Evolutionary conservation across 345 rosid genomes (phyloP).

Genomic region (Eucalyptus grandis): DNA sequence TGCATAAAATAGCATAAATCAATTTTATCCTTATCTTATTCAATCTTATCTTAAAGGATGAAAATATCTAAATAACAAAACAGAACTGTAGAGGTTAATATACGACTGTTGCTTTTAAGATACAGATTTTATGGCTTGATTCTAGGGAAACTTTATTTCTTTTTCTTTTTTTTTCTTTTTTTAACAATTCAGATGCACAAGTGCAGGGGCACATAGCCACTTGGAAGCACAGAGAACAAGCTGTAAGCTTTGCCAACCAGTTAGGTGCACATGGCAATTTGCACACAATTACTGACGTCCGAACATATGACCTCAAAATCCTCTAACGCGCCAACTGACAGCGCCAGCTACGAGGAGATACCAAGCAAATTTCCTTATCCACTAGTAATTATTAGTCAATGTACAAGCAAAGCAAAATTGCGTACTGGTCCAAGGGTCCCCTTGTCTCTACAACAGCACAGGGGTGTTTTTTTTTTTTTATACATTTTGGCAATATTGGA

Average conservation of each 20-base stretch:
- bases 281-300: background rate
- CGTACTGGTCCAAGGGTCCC: background rate
- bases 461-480: background rate
- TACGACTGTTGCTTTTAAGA: background rate
- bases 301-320: background rate
- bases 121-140: background rate
- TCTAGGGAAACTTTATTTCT: background rate
- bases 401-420: background rate
- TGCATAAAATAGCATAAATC: too few species aligned
- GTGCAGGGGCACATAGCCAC: background rate
- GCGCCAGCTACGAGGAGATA: background rate
- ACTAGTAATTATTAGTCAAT: background rate
- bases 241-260: background rate
- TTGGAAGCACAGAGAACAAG: background rate
- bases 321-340: background rate
- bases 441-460: background rate
- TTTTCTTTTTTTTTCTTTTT: too few species aligned
- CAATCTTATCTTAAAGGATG: too few species aligned
- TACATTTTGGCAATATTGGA: background rate
- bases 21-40: too few species aligned
- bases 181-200: background rate
- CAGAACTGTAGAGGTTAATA: background rate
- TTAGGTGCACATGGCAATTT: background rate
- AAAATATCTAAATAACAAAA: too few species aligned
- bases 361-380: background rate